These are phyloP conservation scores for Boletus sp. DNA, from an alignment of 768 basidiomycete genomes.

Conservation along the genomic window DNA sequence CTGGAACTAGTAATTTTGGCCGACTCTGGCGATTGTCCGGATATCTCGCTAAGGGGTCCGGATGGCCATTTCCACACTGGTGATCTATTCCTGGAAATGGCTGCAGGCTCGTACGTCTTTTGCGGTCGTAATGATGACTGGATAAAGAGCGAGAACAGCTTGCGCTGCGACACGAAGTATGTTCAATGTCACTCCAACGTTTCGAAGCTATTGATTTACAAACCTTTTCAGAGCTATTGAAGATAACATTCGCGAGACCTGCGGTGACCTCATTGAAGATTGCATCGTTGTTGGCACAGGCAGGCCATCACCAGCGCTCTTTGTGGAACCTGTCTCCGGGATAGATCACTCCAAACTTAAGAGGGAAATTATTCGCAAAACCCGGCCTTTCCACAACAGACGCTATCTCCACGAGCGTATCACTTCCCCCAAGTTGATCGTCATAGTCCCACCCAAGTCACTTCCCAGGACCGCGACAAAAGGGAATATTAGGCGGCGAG, in stretches of 20 bases:
- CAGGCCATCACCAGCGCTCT: constrained; percentile 72
- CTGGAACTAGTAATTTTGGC: constrained; percentile 70
- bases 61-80: constrained; percentile 82
- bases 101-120: constrained; percentile 57
- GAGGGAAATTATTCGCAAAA: constrained; percentile 71
- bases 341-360: constrained; percentile 58
- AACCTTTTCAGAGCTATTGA: constrained; percentile 57
- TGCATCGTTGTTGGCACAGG: constrained; percentile 78
- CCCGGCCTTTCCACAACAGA: constrained; percentile 67
- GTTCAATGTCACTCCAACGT: constrained; percentile 12
- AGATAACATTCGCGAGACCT: constrained; percentile 68
- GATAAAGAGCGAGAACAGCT: constrained; percentile 79
- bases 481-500: constrained; percentile 76
- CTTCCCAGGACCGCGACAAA: constrained; percentile 79
- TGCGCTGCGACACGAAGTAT: constrained; percentile 75
- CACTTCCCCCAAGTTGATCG: constrained; percentile 58
- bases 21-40: constrained; percentile 68
- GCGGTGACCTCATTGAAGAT: constrained; percentile 62
- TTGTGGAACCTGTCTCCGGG: constrained; percentile 61
- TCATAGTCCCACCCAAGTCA: constrained; percentile 63
- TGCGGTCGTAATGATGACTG: constrained; percentile 80
- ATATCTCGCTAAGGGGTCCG: constrained; percentile 49
- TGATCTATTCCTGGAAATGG: constrained; percentile 70
- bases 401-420: constrained; percentile 81
- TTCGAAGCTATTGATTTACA: constrained; percentile 7